Base-by-base conservation (phyloP, 495 filamentous ascomycete species). In the Podospora didyma region DNA sequence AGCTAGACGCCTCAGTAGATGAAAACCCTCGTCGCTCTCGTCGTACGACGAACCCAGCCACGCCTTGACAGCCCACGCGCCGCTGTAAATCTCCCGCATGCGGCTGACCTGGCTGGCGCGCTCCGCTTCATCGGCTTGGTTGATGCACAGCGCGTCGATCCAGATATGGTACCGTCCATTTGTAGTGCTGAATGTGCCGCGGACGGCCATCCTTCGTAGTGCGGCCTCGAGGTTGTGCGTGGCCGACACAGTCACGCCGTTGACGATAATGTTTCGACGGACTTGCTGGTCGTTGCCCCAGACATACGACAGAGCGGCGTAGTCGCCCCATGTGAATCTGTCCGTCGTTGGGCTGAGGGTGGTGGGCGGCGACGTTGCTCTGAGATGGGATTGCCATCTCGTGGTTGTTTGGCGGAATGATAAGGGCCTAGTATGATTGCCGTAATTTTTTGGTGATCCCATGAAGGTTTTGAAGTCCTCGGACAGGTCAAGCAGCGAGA, bases 101-200 rank as follows among this genome's bases (percentile, higher is more conserved):
- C 28, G 41, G 3, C 20, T 7, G 10, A 60, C 52, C 24, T 60
- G 41, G 2, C 4, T 12, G 3, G 35, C 41, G 6, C 48, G 42
- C 17, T 60, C 58, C 2, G 3, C 23, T 6, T 39, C 41, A 19
- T 60, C 58, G 6, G 10, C 35, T 39, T 60, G 58, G 37, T 60
- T 60, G 37, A 60, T 60, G 52, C 58, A 60, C 21, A 60, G 28
- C 28, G 58, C 51, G 22, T 60, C 58, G 16, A 60, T 44, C 58
- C 58, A 60, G n/a, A 60, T 48, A 23, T 46, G 45, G 37, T 42
- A 48, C 12, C 46, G 31, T 2, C 37, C 46, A n/a, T n/a, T n/a
- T n/a, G n/a, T n/a, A n/a, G 4, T n/a, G 24, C 2, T 39, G 24
- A 51, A 22, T 26, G 35, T 35, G 10, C 26, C 22, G 3, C 7